A percentile compares a stretch with the other conserved stretches of the same genome.
Conservation (phyloP, 2,329 filamentous ascomycete species). For the Fusarium agapanthi region DNA sequence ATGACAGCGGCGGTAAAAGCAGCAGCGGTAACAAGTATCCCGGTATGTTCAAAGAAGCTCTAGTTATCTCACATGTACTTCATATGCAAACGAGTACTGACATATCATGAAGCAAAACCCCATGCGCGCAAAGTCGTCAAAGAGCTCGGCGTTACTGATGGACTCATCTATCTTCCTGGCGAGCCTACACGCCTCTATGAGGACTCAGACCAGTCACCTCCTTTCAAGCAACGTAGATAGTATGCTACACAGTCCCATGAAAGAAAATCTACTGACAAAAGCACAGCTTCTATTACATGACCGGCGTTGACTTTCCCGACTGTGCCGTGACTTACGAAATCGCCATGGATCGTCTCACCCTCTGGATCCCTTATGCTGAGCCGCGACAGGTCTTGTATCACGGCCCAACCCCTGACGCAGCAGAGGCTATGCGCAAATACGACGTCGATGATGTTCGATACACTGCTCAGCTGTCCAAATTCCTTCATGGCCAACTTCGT, state of each 20-base stretch:
- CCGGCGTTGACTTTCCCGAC: conserved; percentile 62
- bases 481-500: conserved; percentile 51
- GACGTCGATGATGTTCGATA: conserved; percentile 78
- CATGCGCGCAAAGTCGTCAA: conserved; percentile 66
- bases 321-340: conserved; percentile 68
- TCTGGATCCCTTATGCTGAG: conserved; percentile 78
- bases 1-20: conserved; percentile 22
- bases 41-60: conserved; percentile 39
- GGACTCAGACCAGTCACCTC: conserved; percentile 65
- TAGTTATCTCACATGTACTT: neutral
- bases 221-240: conserved; percentile 68
- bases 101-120: conserved; percentile 56
- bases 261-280: neutral
- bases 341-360: conserved; percentile 67
- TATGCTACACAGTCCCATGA: conserved; percentile 45
- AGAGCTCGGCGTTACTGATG: conserved; percentile 58
- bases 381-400: conserved; percentile 70
- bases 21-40: conserved; percentile 48
- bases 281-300: conserved; percentile 66
- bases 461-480: conserved; percentile 60
- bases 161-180: conserved; percentile 66
- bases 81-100: neutral
- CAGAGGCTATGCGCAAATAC: conserved; percentile 68
- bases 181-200: conserved; percentile 61
- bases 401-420: conserved; percentile 66